Evolutionary conservation across 1,284 basidiomycete genomes (phyloP), one percentile per base, ranked within the genome.

Genomic region (Ceratorhiza oryzae-sativae): DNA sequence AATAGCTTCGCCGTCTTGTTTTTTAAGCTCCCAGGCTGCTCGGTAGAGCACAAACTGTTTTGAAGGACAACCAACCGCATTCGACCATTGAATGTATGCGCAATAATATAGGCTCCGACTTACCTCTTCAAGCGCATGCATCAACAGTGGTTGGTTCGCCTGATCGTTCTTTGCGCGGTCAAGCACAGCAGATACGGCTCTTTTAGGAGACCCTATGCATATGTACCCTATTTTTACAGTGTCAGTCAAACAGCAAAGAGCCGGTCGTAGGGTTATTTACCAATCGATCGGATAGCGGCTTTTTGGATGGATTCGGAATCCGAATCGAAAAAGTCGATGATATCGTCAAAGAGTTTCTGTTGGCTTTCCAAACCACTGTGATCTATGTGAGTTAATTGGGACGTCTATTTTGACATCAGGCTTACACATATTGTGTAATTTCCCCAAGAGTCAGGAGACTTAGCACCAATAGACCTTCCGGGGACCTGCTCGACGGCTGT

Each of bases 81-180:
- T 49, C 2, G 13, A 23, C 23, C 6, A 15, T n/a, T 30, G 15
- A 51, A 45, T 12, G 51, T 67, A 30, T 23, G 42, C 6, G 27
- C 23, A 18, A 23, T 41, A 72, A 4, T 8, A 45, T n/a, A 10
- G 15, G 32, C 10, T 4, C 6, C 13, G 20, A 60, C 77, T 68
- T 34, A 90, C 92, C 85, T 99, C 97, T 81, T 98, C 98, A 45
- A 98, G 83, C 13, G 96, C 93, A 77, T 97, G 93, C 53, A 99
- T 84, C 15, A 95, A 89, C n/a, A 98, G 82, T 27, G 97, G 81
- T 13, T 94, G 88, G 77, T 89, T 90, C 77, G 91, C 88, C 20
- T 88, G 85, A 77, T 92, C 88, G 13, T 83, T 86, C 75, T 93
- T 86, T 49, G 97, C 88, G 75, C 94, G 86, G 76, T 90, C 88